Conservation (phyloP, 2,329 filamentous ascomycete genomes). For the Aureobasidium vineae region DNA sequence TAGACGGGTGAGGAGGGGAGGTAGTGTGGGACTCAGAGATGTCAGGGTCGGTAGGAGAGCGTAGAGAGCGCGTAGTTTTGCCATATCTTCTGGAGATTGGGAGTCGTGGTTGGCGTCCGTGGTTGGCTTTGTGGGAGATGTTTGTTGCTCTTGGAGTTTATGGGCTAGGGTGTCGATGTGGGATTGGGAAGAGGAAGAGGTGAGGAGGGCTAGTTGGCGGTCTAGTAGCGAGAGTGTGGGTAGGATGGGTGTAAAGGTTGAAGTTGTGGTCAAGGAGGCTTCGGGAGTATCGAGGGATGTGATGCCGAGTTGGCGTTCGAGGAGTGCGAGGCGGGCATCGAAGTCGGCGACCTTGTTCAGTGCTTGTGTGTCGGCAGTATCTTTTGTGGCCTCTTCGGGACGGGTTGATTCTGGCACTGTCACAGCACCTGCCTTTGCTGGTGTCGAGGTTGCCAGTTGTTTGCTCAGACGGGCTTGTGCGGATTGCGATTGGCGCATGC, state of each 20-base stretch:
- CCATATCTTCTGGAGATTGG: conserved; percentile 62
- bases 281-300: conserved; percentile 62
- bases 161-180: conserved; percentile 68
- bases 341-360: conserved; percentile 83
- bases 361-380: conserved; percentile 52
- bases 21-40: conserved; percentile 77
- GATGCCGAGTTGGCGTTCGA: conserved; percentile 81
- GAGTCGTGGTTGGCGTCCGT: conserved; percentile 24
- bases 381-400: neutral
- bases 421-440: conserved; percentile 7
- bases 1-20: conserved; percentile 79
- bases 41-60: conserved; percentile 86
- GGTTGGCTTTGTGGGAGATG: conserved; percentile 29
- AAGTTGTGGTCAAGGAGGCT: conserved; percentile 44
- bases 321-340: conserved; percentile 71
- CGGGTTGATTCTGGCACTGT: neutral
- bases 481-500: conserved; percentile 27
- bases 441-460: conserved; percentile 10
- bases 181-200: conserved; percentile 65
- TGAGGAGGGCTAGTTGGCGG: conserved; percentile 71
- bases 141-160: conserved; percentile 57
- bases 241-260: conserved; percentile 65
- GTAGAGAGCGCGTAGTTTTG: conserved; percentile 91
- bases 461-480: conserved; percentile 26
- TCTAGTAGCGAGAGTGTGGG: conserved; percentile 79